These are phyloP conservation scores for Suillus spraguei DNA, from an alignment of 768 basidiomycete genomes.

Conservation along the genomic window DNA sequence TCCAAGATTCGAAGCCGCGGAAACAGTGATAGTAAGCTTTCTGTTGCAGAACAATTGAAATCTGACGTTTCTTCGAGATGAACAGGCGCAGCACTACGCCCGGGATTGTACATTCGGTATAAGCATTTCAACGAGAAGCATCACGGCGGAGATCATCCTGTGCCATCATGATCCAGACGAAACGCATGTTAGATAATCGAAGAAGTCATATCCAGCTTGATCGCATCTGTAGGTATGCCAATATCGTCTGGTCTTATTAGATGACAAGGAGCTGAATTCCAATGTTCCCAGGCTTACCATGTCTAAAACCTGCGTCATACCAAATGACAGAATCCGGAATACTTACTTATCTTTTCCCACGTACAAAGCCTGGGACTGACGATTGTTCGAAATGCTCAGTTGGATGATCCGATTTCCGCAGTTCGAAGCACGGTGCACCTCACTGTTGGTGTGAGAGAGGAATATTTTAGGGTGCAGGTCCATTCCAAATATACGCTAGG, in stretches of 20 bases:
- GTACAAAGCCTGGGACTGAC: constrained; percentile 22
- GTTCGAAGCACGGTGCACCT: constrained; percentile 20
- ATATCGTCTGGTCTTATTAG: constrained; percentile 36
- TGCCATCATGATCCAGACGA: background rate
- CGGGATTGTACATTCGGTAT: constrained; percentile 28
- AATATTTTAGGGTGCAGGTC: constrained; percentile 34
- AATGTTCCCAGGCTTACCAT: constrained; percentile 25
- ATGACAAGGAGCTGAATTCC: background rate
- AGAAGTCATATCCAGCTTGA: background rate
- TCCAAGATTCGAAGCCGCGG: background rate
- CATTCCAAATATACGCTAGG: constrained; percentile 34
- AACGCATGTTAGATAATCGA: too few species aligned
- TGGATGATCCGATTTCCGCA: background rate
- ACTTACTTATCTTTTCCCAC: constrained; percentile 27
- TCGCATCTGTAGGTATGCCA: constrained; percentile 38
- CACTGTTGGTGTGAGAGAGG: constrained; percentile 35
- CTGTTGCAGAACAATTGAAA: constrained; percentile 12
- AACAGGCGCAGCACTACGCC: constrained; percentile 37
- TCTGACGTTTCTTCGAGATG: constrained; percentile 17
- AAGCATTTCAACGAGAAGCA: constrained; percentile 37
- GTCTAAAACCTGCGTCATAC: constrained; percentile 39
- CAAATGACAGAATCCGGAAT: constrained; percentile 37
- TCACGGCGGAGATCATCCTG: constrained; percentile 34
- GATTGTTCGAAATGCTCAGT: constrained; percentile 21
- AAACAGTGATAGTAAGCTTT: constrained; percentile 12